Evolutionary conservation across 2,329 filamentous ascomycete genomes (phyloP), one percentile per base, ranked within the genome.

Genomic region (Aspergillus costaricaensis): DNA sequence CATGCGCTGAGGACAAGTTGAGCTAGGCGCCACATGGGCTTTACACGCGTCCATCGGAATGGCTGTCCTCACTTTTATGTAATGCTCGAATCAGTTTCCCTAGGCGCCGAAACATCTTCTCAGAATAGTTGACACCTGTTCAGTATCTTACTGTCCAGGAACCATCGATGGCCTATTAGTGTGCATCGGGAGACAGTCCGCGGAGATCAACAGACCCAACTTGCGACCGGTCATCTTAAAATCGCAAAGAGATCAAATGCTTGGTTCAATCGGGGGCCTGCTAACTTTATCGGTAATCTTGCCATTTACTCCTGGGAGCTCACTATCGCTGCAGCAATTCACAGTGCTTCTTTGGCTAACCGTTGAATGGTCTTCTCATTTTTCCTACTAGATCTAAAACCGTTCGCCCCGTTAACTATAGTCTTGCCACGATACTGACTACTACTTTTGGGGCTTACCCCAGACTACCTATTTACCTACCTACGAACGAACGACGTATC

Each of bases 41-140:
- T 53, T 43, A 53, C 51, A 53, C 51, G 51, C 51, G 51, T 55
- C 52, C 52, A 55, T 30, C 19, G 19, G 19, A 44, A 44, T 23
- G 32, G 14, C 15, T 14, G 27, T n/a, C 38, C 52, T 55, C 52
- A 44, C 52, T 55, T 32, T 54, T 41, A 54, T 54, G 19, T 43
- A 27, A 43, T 55, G 21, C 15, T 25, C 8, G 23, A 44, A 44
- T 30, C 38, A 12, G 32, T 36, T 36, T 44, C 39, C 39, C 32
- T 36, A 36, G 32, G 32, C 32, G 32, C 32, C 32, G 32, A 36
- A 36, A 14, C 32, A 36, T 36, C 32, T 36, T 12, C 32, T 36
- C 32, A 15, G 12, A 36, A 10, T 36, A 36, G 32, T 36, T 36
- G 52, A 44, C 52, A 55, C 39, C 17, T 55, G 38, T 55, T 55